Base-by-base conservation (phyloP, 306 rosid genomes). In the Dalbergia cochinchinensis region DNA sequence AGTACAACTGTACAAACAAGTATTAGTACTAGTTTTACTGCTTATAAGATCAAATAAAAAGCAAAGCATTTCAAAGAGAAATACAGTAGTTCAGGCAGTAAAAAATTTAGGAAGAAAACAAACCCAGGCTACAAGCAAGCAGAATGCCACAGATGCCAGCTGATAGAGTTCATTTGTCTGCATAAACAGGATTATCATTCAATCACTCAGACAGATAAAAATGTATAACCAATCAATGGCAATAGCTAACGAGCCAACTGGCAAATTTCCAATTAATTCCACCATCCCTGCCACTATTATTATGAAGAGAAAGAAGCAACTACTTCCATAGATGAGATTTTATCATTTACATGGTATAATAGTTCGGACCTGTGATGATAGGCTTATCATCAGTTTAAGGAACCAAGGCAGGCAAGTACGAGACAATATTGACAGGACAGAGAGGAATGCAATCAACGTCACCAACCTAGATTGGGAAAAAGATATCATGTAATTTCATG, bases 121-220 rank as follows among this genome's bases (percentile, higher is more conserved):
- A 81, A 96, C 99, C 99, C 98, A 95, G 72, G 98, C 97, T 55
- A 95, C 98, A 62, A 93, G 82, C 75, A 95, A 89, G 92, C 98
- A 95, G 96, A 95, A 93, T 44, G 99, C 98, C 82, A 95, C 99
- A 1, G 98, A 86, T 0, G 98, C 96, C 85, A 95, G 82, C 80
- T 95, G 99, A 88, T 95, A 95, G 78, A 95, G 99, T 73, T 95
- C 99, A 78, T 95, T 93, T 64, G 97, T 93, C 99, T 95, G 98
- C 90, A 83, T 45, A 85, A 48, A 86, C 61, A 81, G 16, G 78
- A 39, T 54, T 53, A 76, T 83, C 54, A 54, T 66, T 47, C 37
- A 73, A 73, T 53, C 47, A 55, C 14, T 69, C 85, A 54, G 44
- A 78, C 15, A 34, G 59, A 77, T 80, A 53, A 87, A 73, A 79